Evolutionary conservation across 2,329 filamentous ascomycete genomes (phyloP), one percentile per base, ranked within the genome.

Genomic region (Capronia americana): DNA sequence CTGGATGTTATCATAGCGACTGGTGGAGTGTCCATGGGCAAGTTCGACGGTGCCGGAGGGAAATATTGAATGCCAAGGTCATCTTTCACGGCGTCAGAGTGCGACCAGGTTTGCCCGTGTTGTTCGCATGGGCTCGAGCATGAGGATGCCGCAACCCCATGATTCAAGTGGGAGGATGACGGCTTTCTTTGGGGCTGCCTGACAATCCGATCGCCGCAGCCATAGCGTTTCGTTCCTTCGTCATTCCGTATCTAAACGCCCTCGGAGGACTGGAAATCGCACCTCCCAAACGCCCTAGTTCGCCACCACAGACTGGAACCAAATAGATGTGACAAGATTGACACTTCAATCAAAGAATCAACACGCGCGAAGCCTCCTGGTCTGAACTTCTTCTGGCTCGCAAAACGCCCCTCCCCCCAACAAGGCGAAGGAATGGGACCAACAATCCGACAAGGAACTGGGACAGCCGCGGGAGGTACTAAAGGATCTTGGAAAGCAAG

Each of bases 21-120:
- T 14, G 75, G 75, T 2, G 75, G 67, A 8, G 74, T 77, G 3
- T 76, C 75, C 1, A 71, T 66, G 28, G 75, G 75, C 0, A 70
- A 64, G 57, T 76, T 66, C 59, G 75, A 77, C 32, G 0, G 71
- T 70, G 7, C 26, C 76, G 7, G 66, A 72, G 48, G 48, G 41
- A 57, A 7, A 26, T 59, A 24, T 61, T 77, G 28, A 64, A 65
- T 32, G 73, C 70, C 1, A 63, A 70, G 8, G 57, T 75, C 1
- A 10, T 72, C 2, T 76, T 76, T 44, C 75, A 75, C 53, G 72
- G 70, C 23, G 66, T 75, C 24, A 70, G 64, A 11, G 75, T 77
- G n/a, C 65, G 71, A 11, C 75, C 75, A 14, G 75, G 75, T 1
- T 74, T 73, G 63, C 75, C 75, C 0, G 72, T 71, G 1, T 65